phyloP scores from a whole-genome alignment of 805 yeast genomes.

The Komagataella phaffii region DNA sequence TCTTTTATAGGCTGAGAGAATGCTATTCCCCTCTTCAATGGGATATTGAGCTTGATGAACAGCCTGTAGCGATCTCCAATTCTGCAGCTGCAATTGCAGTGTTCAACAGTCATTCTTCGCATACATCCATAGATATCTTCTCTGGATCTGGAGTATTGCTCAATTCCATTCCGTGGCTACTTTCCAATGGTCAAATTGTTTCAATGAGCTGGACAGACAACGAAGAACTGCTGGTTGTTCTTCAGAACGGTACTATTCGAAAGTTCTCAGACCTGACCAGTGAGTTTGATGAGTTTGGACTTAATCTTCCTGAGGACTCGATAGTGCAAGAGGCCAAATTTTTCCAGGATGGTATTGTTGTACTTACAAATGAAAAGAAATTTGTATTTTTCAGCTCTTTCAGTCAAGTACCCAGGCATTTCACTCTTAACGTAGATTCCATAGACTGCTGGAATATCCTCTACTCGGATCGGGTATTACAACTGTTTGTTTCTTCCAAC shows the following conservation, averaged over 20 bases:
- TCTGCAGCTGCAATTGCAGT: conserved; percentile 44
- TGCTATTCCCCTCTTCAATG: conserved; percentile 39
- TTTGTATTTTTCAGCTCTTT: conserved; percentile 16
- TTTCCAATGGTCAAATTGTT: conserved; percentile 37
- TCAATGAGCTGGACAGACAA: conserved; percentile 37
- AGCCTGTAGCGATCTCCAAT: conserved; percentile 34
- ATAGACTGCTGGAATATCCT: not conserved
- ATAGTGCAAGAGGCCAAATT: conserved; percentile 22
- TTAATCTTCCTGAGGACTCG: conserved; percentile 17
- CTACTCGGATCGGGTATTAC: not conserved
- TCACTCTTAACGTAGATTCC: not conserved
- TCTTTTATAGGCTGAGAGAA: conserved; percentile 48
- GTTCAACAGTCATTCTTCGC: conserved; percentile 17
- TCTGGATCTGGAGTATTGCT: conserved; percentile 20
- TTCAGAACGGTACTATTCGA: conserved; percentile 38
- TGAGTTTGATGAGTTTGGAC: conserved; percentile 41
- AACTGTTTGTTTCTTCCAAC: not conserved
- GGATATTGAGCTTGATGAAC: conserved; percentile 28
- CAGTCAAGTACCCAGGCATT: not conserved
- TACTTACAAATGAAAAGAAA: conserved; percentile 23
- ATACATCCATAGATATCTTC: conserved; percentile 14
- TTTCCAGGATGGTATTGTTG: conserved; percentile 29
- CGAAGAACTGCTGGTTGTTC: conserved; percentile 44
- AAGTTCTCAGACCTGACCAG: conserved; percentile 55
- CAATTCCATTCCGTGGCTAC: conserved; percentile 24